Evolutionary conservation across 2,329 filamentous ascomycete genomes (phyloP), one percentile per base, ranked within the genome.

Genomic region (Phaeosphaeria sp.): DNA sequence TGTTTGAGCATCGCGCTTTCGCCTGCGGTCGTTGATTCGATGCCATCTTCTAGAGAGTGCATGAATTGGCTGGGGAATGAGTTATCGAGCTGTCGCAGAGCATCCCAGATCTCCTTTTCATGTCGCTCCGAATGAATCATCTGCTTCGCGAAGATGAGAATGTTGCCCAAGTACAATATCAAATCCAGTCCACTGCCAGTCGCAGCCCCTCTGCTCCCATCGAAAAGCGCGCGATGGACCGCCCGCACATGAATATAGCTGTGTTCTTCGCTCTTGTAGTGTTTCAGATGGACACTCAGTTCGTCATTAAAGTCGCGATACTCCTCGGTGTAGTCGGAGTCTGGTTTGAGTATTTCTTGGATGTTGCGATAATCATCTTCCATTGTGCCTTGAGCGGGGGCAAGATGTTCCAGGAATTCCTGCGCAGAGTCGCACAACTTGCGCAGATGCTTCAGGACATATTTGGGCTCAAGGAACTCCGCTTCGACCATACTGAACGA

Each of bases 401-500:
- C 71, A 2, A 78, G 57, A 42, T 74, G 69, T 1, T 71, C 54
- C 25, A 77, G 27, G 24, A 77, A 73, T 18, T 75, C 74, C 0
- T 64, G 56, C 0, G 71, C 58, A 6, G 63, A 63, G 4, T 68
- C 57, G 49, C 69, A 71, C 13, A 83, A 69, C 54, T 77, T 74
- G 21, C 74, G 73, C 27, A 83, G 60, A 20, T 74, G 72, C 48
- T 77, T 77, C 5, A 81, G 50, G 46, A 83, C 80, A 39, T 74
- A 64, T 30, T 78, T 78, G 3, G 73, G 53, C 44, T 82, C 78
- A 9, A 83, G 67, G 11, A 76, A 71, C 22, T 76, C 72, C 25
- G 79, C 72, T 52, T 82, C 79, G 36, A 78, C 76, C 56, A 76
- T 74, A 6, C 80, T 81, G 54, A 80, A 79, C 2, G 80, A 80